Evolutionary conservation across 2,329 filamentous ascomycete genomes (phyloP).

Genomic region (Bipolaris gigantea): DNA sequence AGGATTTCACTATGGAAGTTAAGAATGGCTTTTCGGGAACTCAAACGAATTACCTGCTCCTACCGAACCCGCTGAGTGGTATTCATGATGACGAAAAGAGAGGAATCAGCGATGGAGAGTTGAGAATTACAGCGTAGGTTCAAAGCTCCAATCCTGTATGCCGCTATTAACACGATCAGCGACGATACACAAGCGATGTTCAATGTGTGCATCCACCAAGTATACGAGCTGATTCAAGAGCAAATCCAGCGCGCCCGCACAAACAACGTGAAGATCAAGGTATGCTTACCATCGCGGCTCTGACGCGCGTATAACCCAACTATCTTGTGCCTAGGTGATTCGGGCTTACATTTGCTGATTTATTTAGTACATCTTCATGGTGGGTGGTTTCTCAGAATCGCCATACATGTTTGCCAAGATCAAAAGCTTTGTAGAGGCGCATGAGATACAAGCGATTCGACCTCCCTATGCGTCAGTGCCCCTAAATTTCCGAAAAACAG

Average conservation of each 20-base stretch:
- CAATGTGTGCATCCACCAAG: slow-evolving; percentile 10
- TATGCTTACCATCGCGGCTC: too few species aligned
- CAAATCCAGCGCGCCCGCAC: slow-evolving; percentile 13
- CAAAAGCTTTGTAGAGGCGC: neutral
- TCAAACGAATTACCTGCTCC: slow-evolving; percentile 19
- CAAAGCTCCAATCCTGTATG: too few species aligned
- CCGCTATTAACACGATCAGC: slow-evolving; percentile 11
- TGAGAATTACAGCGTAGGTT: slow-evolving; percentile 23
- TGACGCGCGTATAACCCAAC: too few species aligned
- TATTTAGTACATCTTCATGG: slow-evolving; percentile 21
- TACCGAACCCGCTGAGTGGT: slow-evolving; percentile 21
- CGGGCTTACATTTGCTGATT: too few species aligned
- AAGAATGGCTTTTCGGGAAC: slow-evolving; percentile 29
- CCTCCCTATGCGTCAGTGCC: slow-evolving; percentile 24
- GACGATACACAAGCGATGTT: slow-evolving; percentile 26
- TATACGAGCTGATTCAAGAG: slow-evolving; percentile 15
- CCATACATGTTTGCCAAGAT: slow-evolving; percentile 27
- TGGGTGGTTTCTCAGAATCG: slow-evolving; percentile 34
- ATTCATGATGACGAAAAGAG: slow-evolving; percentile 21
- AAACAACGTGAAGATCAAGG: slow-evolving; percentile 7
- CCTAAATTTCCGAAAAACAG: accelerated
- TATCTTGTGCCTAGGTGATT: too few species aligned
- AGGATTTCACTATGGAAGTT: slow-evolving; percentile 22
- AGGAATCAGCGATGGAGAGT: slow-evolving; percentile 30
- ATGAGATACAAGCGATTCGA: slow-evolving; percentile 11